Evolutionary conservation across 257 asterid species (phyloP), one percentile per base, ranked within the genome.

Genomic region (Solanum tarijense): DNA sequence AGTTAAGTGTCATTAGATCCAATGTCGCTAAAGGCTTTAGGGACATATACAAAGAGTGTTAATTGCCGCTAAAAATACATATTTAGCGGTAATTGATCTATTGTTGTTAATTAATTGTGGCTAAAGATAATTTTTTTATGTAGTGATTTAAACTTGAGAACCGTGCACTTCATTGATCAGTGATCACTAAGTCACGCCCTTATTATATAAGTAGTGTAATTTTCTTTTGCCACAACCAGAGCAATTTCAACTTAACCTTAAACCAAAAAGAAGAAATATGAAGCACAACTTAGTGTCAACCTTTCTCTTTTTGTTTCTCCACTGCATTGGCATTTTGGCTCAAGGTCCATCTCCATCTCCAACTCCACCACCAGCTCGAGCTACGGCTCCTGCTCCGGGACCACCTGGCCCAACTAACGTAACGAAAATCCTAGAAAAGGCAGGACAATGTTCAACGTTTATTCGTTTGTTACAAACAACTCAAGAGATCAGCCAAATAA

Each of bases 401-500:
- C 96, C 93, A 2, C 69, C 89, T 0, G 93, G 92, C 52, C 92
- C 95, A 2, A 69, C 94, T 23, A 91, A 94, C 31, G 75, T 94
- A 62, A 93, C 93, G 0, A 88, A 92, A 14, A 91, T 94, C 83
- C 96, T 94, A n/a, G 93, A 90, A 62, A 93, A 93, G 83, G 93
- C 93, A 11, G 89, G 93, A 12, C 91, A 87, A n/a, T 94, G 88
- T 78, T 68, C 91, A 25, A 92, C 91, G 20, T 91, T 94, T 88
- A 92, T 91, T 84, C 93, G 94, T 48, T 93, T 94, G 25, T 76
- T 94, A 20, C 90, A 91, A 76, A 89, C 76, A 93, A 93, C 96
- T 12, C 91, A 93, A 83, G 88, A 91, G 5, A 93, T 84, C 1
- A 92, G 88, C 68, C 94, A 93, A 74, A 90, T 95, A 88, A 92